These are phyloP conservation scores for Beauveria sp. DNA, from an alignment of 2,329 filamentous ascomycete species.

Conservation along the genomic window DNA sequence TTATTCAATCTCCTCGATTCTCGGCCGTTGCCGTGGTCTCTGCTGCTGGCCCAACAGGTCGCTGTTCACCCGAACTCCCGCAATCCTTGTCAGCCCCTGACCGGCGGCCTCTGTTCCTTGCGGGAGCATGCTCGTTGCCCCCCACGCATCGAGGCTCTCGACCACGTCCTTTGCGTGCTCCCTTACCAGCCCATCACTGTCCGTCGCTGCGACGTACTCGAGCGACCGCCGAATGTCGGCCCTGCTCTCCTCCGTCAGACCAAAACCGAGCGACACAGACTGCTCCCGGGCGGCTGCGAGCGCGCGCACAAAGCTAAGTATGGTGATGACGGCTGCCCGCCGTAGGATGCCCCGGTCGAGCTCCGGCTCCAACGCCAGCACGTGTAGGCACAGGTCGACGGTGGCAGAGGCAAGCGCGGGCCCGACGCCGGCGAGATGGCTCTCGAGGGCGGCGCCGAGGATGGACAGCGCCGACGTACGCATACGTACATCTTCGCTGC, in stretches of 20 bases:
- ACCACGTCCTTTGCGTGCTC: conserved; percentile 60
- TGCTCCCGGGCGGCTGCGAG: conserved; percentile 47
- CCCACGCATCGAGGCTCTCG: conserved; percentile 58
- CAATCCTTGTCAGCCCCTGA: conserved; percentile 25
- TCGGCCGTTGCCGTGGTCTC: conserved; percentile 22
- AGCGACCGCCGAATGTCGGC: conserved; percentile 56
- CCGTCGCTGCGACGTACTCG: conserved; percentile 55
- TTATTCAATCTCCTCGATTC: conserved; percentile 56
- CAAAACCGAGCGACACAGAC: conserved; percentile 50
- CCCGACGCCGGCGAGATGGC: conserved; percentile 49
- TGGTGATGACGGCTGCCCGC: conserved; percentile 55
- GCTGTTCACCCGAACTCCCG: conserved; percentile 30
- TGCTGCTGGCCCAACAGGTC: conserved; percentile 4
- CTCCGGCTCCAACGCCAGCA: conserved; percentile 55
- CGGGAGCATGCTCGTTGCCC: conserved; percentile 41
- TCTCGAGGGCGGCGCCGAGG: conserved; percentile 52
- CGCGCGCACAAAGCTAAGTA: conserved; percentile 54
- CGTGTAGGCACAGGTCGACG: conserved; percentile 55
- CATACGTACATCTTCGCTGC: conserved; percentile 62
- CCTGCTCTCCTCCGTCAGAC: conserved; percentile 45
- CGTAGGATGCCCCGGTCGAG: conserved; percentile 57
- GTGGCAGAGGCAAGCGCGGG: conserved; percentile 43
- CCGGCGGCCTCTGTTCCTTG: conserved; percentile 15
- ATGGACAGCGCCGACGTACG: conserved; percentile 63
- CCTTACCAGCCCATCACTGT: conserved; percentile 60